phyloP scores from a whole-genome alignment of 1,284 basidiomycete species.

The Boletus sp. region DNA sequence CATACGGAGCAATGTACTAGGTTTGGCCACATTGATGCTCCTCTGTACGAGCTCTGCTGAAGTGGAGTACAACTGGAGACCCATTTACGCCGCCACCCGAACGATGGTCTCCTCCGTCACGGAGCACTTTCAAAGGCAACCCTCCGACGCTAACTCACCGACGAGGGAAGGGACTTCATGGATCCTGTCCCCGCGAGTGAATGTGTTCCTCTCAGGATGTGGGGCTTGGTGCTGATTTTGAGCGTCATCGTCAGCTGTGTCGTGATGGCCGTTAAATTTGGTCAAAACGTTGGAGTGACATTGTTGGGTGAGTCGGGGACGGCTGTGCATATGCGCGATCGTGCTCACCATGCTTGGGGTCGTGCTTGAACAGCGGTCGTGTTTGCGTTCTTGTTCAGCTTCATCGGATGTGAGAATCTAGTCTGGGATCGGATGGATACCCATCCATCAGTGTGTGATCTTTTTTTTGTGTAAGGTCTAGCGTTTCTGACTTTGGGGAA shows the following conservation, averaged over 20 bases:
- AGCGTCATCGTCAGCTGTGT: conserved; percentile 54
- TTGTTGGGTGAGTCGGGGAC: conserved; percentile 36
- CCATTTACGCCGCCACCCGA: conserved; percentile 7
- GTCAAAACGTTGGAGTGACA: conserved; percentile 58
- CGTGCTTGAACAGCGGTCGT: too few relatives aligned
- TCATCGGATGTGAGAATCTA: conserved; percentile 14
- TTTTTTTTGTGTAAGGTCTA: neutral
- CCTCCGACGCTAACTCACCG: neutral
- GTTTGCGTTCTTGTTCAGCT: conserved; percentile 15
- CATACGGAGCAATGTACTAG: neutral
- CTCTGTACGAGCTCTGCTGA: conserved; percentile 52
- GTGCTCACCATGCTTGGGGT: too few relatives aligned
- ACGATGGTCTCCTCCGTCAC: neutral
- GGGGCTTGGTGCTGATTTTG: conserved; percentile 49
- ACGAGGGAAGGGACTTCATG: conserved; percentile 33
- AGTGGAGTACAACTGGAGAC: conserved; percentile 37
- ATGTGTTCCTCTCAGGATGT: conserved; percentile 57
- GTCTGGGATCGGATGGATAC: conserved; percentile 11
- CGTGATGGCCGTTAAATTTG: conserved; percentile 55
- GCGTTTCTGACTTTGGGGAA: conserved; percentile 2
- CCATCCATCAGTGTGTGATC: conserved; percentile 11
- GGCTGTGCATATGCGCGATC: conserved; percentile 1
- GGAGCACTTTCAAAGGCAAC: neutral
- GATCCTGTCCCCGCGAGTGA: conserved; percentile 44
- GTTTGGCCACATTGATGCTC: conserved; percentile 65